Base-by-base conservation (phyloP, 2,329 filamentous ascomycete species). In the Fonsecaea monophora region DNA sequence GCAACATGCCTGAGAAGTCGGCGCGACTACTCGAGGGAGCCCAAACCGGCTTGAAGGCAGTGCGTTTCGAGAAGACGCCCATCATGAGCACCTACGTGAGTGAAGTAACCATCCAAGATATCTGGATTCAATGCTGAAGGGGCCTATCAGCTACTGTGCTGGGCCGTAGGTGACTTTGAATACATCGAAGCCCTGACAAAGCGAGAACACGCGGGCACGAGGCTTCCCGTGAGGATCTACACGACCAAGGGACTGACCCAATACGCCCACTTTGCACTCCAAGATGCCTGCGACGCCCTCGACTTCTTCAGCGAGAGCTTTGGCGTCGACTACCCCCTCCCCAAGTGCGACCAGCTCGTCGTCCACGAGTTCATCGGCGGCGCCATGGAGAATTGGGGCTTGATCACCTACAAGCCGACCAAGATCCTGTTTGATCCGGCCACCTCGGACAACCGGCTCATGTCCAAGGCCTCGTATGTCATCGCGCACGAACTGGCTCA, bases 281-380 rank as follows among this genome's bases (percentile, higher is more conserved):
- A 96, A 76, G 94, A 96, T 78, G 94, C 94, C 34, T 92, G 94
- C 76, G 91, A 94, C 81, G 91, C 95, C 72, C 92, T 99, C 62
- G 95, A 99, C 80, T 96, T 93, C 81, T 99, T 96, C 81, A 98
- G 94, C 0, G 92, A 97, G 73, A 84, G 95, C 74, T 99, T 97
- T 75, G 89, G 89, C 72, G 92, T 97, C 72, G 93, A 97, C 75
- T 97, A 97, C 77, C 94, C 94, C 38, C 85, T 97, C 18, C 93
- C 94, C 70, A 97, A 97, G 83, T 90, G 92, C 6, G 94, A 97
- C 78, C 84, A 97, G 58, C 84, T 97, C 53, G 92, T 92, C 68
- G 93, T 96, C 10, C 92, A 96, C 80, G 94, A 97, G 81, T 97
- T 99, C 82, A 95, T 80, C 10, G 79, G 79, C 77, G 90, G 91